Evolutionary conservation across 176 grass and related monocot genomes (phyloP), one percentile per base, ranked within the genome.

Genomic region (Ensete glaucum): DNA sequence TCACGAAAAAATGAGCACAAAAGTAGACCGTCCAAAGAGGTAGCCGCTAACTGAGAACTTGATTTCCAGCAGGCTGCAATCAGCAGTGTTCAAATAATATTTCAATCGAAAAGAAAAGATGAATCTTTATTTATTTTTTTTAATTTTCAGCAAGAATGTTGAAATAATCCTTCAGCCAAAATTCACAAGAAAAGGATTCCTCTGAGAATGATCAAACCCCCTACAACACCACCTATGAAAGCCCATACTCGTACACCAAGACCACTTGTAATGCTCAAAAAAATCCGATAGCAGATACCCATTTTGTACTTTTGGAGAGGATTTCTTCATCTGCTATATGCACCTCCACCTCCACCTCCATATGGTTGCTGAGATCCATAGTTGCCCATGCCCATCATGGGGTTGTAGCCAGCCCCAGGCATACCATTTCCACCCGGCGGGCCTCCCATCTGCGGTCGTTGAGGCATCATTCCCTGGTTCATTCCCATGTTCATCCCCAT

Each of bases 321-420:
- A 50, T 50, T n/a, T 70, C 15, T 43, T 19, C 54, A 82, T 99
- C 86, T 94, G 78, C 87, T 90, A 74, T 91, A 99, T 52, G 86
- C 88, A 51, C 83, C 66, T 14, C 95, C 29, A 34, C 29, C 29
- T 52, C 88, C 88, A 51, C 83, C 73, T 10, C 95, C 88, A 17
- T 91, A 99, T 76, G 80, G 90, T 73, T 87, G 95, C 75, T 99
- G 95, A 4, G 88, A 77, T 55, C 86, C 88, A 49, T 85, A 94
- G 77, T 49, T 52, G n/a, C 88, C 82, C 62, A 85, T 75, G 21
- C 88, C 84, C 76, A 69, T 80, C 91, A 89, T 91, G 22, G 81
- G 91, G 72, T 94, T 99, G 82, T 99, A 99, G 1, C 88, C 90
- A 54, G 79, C 66, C 57, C 90, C 86, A 0, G 90, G 86, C 73